Percentiles rank a stretch among this genome's conserved stretches.
Evolutionary conservation across 2,329 filamentous ascomycete genomes (phyloP).

Genomic region (Neofusicoccum umdonicola): DNA sequence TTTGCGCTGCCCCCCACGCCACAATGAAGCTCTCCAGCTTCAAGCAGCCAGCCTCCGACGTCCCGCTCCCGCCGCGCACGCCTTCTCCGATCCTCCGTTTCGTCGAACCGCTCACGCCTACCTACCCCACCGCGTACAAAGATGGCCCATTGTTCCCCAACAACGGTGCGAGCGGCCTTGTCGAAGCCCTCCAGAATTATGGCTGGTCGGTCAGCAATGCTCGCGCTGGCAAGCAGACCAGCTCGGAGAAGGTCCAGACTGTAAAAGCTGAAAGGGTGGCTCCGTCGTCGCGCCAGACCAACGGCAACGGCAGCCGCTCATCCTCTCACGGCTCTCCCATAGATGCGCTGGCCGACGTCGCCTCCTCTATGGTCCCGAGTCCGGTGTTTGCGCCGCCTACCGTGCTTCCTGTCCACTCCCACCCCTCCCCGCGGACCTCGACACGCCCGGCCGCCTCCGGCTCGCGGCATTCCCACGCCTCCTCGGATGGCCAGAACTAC

Average conservation of each 20-base stretch:
- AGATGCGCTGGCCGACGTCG: slow-evolving; percentile 45
- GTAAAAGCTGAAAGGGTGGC: slow-evolving; percentile 13
- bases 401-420: slow-evolving; percentile 20
- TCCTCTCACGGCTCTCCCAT: slow-evolving; percentile 37
- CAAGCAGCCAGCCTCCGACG: slow-evolving; percentile 8
- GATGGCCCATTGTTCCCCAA: slow-evolving; percentile 17
- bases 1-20: not conserved
- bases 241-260: not conserved
- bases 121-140: slow-evolving; percentile 18
- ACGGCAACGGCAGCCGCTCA: slow-evolving; percentile 20
- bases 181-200: slow-evolving; percentile 8
- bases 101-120: slow-evolving; percentile 36
- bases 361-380: slow-evolving; percentile 37
- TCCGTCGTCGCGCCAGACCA: slow-evolving; percentile 7
- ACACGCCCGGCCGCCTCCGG: slow-evolving; percentile 8
- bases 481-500: slow-evolving; percentile 16
- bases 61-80: slow-evolving; percentile 24
- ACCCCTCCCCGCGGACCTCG: not conserved
- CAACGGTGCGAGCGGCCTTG: not conserved
- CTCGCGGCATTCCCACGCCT: slow-evolving; percentile 37
- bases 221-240: not conserved
- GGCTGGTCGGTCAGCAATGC: slow-evolving; percentile 3
- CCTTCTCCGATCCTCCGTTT: slow-evolving; percentile 32
- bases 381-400: slow-evolving; percentile 30
- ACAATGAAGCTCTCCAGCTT: slow-evolving; percentile 18